These are phyloP conservation scores for Lepiota brunneoincarnata DNA, from an alignment of 768 basidiomycete species.

Conservation along the genomic window DNA sequence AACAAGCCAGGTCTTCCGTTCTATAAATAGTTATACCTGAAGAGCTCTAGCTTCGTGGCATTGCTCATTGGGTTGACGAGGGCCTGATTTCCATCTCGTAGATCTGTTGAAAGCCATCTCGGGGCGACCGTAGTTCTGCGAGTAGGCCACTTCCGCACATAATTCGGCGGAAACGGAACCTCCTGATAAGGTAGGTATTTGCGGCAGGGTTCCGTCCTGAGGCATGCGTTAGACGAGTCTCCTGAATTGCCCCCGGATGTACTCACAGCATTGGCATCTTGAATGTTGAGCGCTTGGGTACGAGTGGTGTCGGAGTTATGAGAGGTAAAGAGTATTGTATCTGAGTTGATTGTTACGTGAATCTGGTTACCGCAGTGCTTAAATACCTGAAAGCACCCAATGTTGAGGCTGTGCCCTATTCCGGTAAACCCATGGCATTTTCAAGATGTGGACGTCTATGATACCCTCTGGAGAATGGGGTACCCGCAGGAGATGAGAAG, in stretches of 20 bases:
- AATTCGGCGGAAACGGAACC: constrained; percentile 38
- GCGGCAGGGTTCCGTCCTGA: constrained; percentile 77
- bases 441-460: background rate
- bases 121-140: constrained; percentile 77
- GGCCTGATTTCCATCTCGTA: constrained; percentile 96
- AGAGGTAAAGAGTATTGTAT: background rate
- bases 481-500: constrained; percentile 6
- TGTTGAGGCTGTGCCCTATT: background rate
- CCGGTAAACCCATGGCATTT: background rate
- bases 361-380: background rate
- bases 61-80: constrained; percentile 97
- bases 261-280: constrained; percentile 72
- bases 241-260: background rate
- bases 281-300: constrained; percentile 15
- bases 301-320: background rate
- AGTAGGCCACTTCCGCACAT: constrained; percentile 83
- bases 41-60: constrained; percentile 52
- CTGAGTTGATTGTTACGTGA: background rate
- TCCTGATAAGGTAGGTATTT: constrained; percentile 90
- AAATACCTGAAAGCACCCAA: background rate
- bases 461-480: background rate
- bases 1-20: constrained; percentile 81
- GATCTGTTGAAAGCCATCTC: constrained; percentile 97
- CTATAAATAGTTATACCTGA: constrained; percentile 41
- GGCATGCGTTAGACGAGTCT: constrained; percentile 10